A percentile compares a stretch with the other conserved stretches of the same genome.
phyloP scores from a whole-genome alignment of 2,329 filamentous ascomycete genomes.

The Alternaria panax region DNA sequence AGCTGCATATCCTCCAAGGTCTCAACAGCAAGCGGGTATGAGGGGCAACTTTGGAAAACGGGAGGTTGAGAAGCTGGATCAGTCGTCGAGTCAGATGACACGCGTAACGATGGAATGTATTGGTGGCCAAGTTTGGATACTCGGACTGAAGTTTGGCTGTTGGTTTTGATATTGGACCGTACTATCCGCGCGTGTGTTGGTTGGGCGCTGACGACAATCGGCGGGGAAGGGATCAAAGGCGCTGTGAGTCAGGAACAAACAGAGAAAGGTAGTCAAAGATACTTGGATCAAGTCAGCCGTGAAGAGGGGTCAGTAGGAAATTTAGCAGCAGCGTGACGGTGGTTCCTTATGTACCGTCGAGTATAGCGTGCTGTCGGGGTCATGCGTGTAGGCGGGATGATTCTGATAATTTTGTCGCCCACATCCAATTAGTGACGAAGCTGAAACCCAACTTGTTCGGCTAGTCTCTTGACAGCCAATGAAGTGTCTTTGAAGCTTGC shows the following conservation, averaged over 20 bases:
- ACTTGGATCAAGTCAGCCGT: neutral
- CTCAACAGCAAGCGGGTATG: slow-evolving; percentile 23
- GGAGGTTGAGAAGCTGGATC: slow-evolving; percentile 15
- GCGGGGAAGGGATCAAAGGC: slow-evolving; percentile 24
- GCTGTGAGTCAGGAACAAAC: slow-evolving; percentile 25
- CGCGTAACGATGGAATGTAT: slow-evolving; percentile 19
- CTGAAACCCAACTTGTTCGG: slow-evolving; percentile 48
- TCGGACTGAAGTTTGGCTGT: slow-evolving; percentile 24
- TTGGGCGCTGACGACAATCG: slow-evolving; percentile 35
- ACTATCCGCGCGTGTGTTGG: slow-evolving; percentile 29
- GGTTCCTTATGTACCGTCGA: slow-evolving; percentile 40
- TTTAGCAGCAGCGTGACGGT: slow-evolving; percentile 26
- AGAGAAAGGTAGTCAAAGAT: neutral
- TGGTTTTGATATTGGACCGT: slow-evolving; percentile 17
- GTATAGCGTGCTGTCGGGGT: slow-evolving; percentile 38
- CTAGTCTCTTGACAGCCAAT: slow-evolving; percentile 45
- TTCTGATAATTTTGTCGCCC: slow-evolving; percentile 38
- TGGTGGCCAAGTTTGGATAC: slow-evolving; percentile 17
- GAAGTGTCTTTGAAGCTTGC: slow-evolving; percentile 27
- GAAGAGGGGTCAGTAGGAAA: slow-evolving; percentile 11
- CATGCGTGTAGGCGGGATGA: slow-evolving; percentile 51
- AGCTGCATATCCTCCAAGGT: slow-evolving; percentile 44
- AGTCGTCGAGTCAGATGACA: slow-evolving; percentile 31
- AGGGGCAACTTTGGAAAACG: slow-evolving; percentile 6
- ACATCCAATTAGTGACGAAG: slow-evolving; percentile 41